phyloP scores from a whole-genome alignment of 139 green algal species.

The Coelastrella sp. region DNA sequence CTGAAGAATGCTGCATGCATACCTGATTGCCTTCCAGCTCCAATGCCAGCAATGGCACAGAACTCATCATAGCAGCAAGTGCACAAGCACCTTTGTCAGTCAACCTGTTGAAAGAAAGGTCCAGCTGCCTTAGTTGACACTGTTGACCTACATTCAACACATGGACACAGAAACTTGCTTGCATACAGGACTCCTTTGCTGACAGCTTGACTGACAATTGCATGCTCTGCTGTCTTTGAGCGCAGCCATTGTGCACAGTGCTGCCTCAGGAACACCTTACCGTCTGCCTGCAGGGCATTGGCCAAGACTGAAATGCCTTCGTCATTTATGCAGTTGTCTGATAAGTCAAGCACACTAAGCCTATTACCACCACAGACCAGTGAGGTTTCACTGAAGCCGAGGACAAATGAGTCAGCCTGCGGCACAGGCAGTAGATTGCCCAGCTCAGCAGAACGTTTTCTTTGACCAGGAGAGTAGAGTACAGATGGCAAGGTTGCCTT shows the following conservation, averaged over 20 bases:
- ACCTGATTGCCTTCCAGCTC: constrained; percentile 72
- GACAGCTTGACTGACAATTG: background rate
- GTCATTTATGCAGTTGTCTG: constrained; percentile 52
- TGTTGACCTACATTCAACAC: constrained; percentile 51
- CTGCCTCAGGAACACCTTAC: constrained; percentile 39
- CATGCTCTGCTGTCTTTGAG: background rate
- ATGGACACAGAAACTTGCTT: background rate
- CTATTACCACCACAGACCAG: constrained; percentile 49
- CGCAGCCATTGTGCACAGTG: background rate
- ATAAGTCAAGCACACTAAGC: constrained; percentile 50
- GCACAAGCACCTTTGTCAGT: constrained; percentile 57
- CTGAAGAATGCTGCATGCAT: too few relatives aligned
- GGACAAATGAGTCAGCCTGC: constrained; percentile 61
- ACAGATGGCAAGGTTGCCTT: too few relatives aligned
- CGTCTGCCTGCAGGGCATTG: constrained; percentile 56
- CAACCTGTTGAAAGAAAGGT: constrained; percentile 67
- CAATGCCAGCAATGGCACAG: constrained; percentile 53
- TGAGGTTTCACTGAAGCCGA: constrained; percentile 13
- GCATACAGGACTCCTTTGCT: background rate
- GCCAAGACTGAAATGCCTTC: constrained; percentile 47
- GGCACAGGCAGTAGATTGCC: background rate
- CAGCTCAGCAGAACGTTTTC: too few relatives aligned
- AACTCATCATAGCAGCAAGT: constrained; percentile 58
- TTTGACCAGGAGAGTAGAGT: too few relatives aligned
- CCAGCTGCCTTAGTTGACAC: constrained; percentile 60